phyloP scores from a whole-genome alignment of 2,329 filamentous ascomycete genomes.

The Didymella keratinophila region DNA sequence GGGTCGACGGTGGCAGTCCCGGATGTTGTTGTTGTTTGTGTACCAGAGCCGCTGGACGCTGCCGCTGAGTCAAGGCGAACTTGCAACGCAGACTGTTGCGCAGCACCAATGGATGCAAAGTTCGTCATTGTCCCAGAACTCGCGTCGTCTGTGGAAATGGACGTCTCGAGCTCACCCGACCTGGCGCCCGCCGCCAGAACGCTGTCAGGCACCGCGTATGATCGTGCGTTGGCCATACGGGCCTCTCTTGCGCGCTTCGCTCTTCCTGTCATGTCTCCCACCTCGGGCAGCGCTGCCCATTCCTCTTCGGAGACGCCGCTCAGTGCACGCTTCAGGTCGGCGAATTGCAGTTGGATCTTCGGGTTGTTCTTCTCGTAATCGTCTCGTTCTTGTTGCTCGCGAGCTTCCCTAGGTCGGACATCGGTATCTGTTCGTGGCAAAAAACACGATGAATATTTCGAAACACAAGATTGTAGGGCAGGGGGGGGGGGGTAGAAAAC shows the following conservation, averaged over 20 bases:
- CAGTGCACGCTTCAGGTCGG: slow-evolving; percentile 90
- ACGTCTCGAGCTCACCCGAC: slow-evolving; percentile 82
- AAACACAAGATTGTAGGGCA: slow-evolving; percentile 33
- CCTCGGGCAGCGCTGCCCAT: slow-evolving; percentile 94
- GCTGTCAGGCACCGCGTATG: slow-evolving; percentile 96
- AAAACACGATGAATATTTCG: slow-evolving; percentile 70
- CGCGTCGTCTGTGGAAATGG: slow-evolving; percentile 71
- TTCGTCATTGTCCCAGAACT: slow-evolving; percentile 93
- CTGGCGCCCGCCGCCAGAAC: slow-evolving; percentile 88
- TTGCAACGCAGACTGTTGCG: slow-evolving; percentile 92
- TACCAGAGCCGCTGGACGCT: slow-evolving; percentile 66
- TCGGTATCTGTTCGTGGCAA: slow-evolving; percentile 79
- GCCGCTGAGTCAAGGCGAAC: slow-evolving; percentile 93
- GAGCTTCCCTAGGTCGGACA: slow-evolving; percentile 84
- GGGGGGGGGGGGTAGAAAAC: slow-evolving; percentile 29
- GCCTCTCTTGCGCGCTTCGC: slow-evolving; percentile 87
- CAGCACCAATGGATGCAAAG: slow-evolving; percentile 95
- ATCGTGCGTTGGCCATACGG: slow-evolving; percentile 69
- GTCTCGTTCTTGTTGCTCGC: slow-evolving; percentile 88
- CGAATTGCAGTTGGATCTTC: slow-evolving; percentile 97
- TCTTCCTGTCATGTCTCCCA: slow-evolving; percentile 95
- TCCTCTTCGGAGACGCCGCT: slow-evolving; percentile 91
- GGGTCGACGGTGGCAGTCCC: slow-evolving; percentile 92
- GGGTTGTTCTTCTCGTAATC: slow-evolving; percentile 98
- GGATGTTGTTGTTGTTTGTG: slow-evolving; percentile 66